Conservation (phyloP, 495 filamentous ascomycete species). For the Neurospora sp. region DNA sequence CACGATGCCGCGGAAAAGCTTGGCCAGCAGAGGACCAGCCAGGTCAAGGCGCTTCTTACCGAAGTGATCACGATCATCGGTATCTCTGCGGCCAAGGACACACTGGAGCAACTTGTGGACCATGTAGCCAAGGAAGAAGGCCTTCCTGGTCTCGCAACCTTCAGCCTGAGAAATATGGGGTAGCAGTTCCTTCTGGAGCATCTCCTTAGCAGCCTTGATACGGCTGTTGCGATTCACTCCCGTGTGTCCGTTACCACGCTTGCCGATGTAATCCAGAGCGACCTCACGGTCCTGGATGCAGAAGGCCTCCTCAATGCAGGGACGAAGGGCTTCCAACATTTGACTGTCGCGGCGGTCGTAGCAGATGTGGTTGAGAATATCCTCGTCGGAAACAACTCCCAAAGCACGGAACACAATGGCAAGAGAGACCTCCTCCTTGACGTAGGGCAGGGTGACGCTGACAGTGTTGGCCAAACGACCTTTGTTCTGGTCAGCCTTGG, state of each 20-base stretch:
- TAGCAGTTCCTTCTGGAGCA: slow-evolving; percentile 92
- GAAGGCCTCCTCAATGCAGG: slow-evolving; percentile 92
- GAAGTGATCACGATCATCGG: slow-evolving; percentile 96
- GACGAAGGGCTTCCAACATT: slow-evolving; percentile 95
- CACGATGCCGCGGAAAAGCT: slow-evolving; percentile 82
- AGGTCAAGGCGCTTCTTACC: slow-evolving; percentile 97
- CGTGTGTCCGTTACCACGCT: slow-evolving; percentile 57
- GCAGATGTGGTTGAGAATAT: slow-evolving; percentile 95
- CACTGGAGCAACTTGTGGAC: slow-evolving; percentile 88
- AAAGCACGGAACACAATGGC: slow-evolving; percentile 91
- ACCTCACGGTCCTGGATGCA: slow-evolving; percentile 92
- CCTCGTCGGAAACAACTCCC: slow-evolving; percentile 93
- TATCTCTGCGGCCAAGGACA: slow-evolving; percentile 78
- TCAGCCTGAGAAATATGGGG: slow-evolving; percentile 94
- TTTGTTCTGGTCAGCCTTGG: slow-evolving; percentile 67
- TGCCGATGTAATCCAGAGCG: slow-evolving; percentile 93
- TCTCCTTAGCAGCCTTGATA: slow-evolving; percentile 80
- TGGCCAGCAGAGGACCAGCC: slow-evolving; percentile 86
- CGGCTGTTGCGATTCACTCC: slow-evolving; percentile 74
- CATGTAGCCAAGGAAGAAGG: slow-evolving; percentile 99
- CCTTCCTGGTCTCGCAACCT: slow-evolving; percentile 94
- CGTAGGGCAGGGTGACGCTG: slow-evolving; percentile 80
- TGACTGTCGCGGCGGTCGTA: slow-evolving; percentile 90
- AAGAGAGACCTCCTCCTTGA: slow-evolving; percentile 87
- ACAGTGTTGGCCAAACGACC: slow-evolving; percentile 79